These are phyloP conservation scores for Carex pumila DNA, from an alignment of 176 grass and related monocot species.

Conservation along the genomic window DNA sequence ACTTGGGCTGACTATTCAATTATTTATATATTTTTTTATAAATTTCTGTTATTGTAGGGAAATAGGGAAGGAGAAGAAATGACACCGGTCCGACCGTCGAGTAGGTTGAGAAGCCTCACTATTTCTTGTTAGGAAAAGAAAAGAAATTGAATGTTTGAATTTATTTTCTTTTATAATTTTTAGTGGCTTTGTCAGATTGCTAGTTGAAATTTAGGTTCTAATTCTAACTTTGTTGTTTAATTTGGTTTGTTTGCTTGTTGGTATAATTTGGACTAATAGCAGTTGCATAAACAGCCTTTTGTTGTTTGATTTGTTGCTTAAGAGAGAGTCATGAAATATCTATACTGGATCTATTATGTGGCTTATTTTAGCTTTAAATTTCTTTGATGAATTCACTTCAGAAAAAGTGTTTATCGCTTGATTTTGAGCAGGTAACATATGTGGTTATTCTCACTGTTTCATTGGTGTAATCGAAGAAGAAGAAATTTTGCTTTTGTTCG, in stretches of 20 bases:
- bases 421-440: too few relatives aligned
- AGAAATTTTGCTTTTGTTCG: too few relatives aligned
- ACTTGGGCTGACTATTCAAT: neutral
- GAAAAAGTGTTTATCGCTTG: too few relatives aligned
- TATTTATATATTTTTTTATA: neutral
- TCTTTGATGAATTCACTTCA: too few relatives aligned
- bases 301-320: slow-evolving; percentile 23
- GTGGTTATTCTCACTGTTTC: too few relatives aligned
- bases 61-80: slow-evolving; percentile 63
- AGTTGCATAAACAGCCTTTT: slow-evolving; percentile 37
- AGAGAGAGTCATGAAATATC: too few relatives aligned
- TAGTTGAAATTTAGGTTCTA: neutral
- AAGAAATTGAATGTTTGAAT: neutral
- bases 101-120: slow-evolving; percentile 48
- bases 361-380: too few relatives aligned
- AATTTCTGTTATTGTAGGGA: slow-evolving; percentile 25
- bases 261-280: neutral
- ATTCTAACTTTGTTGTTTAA: neutral
- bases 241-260: neutral
- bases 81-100: slow-evolving; percentile 74
- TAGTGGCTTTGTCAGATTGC: neutral
- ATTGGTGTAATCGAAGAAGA: too few relatives aligned
- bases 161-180: neutral
- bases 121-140: slow-evolving; percentile 35
- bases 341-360: too few relatives aligned